These are phyloP conservation scores for Bocquillonia castaneifolia DNA, from an alignment of 441 rosid genomes.

Conservation along the genomic window DNA sequence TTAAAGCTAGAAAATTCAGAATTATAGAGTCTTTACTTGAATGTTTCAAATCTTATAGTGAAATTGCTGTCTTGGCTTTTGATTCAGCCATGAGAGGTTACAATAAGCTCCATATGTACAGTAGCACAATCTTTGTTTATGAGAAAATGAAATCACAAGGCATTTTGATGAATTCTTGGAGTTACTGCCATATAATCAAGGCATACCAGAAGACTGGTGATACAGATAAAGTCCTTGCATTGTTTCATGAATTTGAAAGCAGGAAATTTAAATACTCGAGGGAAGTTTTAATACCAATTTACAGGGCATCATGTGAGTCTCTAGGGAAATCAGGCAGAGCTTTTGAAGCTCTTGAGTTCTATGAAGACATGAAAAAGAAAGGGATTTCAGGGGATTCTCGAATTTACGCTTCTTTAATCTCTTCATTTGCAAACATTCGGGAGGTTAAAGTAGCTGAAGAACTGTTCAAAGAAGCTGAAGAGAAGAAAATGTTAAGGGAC, in stretches of 20 bases:
- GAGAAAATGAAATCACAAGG: conserved; percentile 43
- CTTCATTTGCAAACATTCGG: conserved; percentile 43
- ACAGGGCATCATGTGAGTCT: conserved; percentile 44
- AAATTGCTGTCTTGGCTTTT: conserved; percentile 41
- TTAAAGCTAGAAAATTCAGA: conserved; percentile 54
- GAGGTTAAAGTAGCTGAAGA: conserved; percentile 42
- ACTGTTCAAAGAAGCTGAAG: conserved; percentile 58
- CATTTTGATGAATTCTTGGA: conserved; percentile 41
- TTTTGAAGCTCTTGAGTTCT: conserved; percentile 55
- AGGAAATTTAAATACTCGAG: conserved; percentile 30
- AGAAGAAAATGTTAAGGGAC: conserved; percentile 47
- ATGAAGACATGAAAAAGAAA: conserved; percentile 49
- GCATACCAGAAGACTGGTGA: conserved; percentile 52
- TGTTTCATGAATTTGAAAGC: conserved; percentile 52
- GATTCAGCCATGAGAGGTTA: conserved; percentile 68
- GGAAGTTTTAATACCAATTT: conserved; percentile 31
- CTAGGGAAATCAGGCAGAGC: conserved; percentile 55
- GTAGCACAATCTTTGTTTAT: conserved; percentile 48
- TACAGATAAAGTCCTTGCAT: conserved; percentile 39
- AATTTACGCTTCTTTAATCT: conserved; percentile 50
- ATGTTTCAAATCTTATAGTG: conserved; percentile 36
- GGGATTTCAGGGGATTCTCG: conserved; percentile 41
- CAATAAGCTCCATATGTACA: conserved; percentile 76
- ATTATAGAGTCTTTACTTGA: conserved; percentile 43
- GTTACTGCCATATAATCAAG: conserved; percentile 64